A percentile compares a stretch with the other conserved stretches of the same genome.
Conservation (phyloP, 129 eudicot genomes). For the Arctium minus region DNA sequence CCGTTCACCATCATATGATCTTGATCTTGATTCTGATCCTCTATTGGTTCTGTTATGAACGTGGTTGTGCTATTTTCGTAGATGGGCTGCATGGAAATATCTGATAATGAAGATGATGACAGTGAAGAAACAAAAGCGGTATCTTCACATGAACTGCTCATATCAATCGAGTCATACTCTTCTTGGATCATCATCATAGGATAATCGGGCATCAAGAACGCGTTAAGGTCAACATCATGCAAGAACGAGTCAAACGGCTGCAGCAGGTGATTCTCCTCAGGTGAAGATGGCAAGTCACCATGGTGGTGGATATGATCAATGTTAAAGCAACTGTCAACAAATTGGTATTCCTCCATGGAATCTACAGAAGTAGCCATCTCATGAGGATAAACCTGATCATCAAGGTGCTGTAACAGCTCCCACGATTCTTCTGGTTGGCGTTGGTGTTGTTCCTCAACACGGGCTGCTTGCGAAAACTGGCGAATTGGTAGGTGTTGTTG, state of each 20-base stretch:
- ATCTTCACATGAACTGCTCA: slow-evolving; percentile 22
- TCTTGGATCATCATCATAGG: slow-evolving; percentile 40
- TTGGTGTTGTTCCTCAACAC: slow-evolving; percentile 25
- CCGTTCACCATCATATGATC: slow-evolving; percentile 26
- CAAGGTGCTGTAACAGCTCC: slow-evolving; percentile 17
- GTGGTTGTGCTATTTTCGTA: background rate
- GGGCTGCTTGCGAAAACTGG: slow-evolving; percentile 37
- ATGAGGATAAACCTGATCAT: slow-evolving; percentile 14
- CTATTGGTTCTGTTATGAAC: background rate
- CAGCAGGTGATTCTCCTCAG: background rate
- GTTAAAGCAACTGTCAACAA: slow-evolving; percentile 58
- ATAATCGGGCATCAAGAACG: slow-evolving; percentile 23
- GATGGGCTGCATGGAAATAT: background rate
- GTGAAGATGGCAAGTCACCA: slow-evolving; percentile 9
- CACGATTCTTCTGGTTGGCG: slow-evolving; percentile 19
- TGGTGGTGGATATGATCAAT: slow-evolving; percentile 29
- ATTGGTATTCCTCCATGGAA: slow-evolving; percentile 40
- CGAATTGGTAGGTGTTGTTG: slow-evolving; percentile 29
- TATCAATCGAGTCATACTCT: slow-evolving; percentile 8
- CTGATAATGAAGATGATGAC: background rate
- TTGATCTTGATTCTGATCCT: slow-evolving; percentile 12
- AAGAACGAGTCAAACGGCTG: background rate
- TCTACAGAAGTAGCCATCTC: slow-evolving; percentile 8
- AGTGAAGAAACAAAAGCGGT: background rate
- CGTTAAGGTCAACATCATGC: slow-evolving; percentile 1